Conservation (phyloP, 352 stramenopile species). For the Globisporangium viniferum region DNA sequence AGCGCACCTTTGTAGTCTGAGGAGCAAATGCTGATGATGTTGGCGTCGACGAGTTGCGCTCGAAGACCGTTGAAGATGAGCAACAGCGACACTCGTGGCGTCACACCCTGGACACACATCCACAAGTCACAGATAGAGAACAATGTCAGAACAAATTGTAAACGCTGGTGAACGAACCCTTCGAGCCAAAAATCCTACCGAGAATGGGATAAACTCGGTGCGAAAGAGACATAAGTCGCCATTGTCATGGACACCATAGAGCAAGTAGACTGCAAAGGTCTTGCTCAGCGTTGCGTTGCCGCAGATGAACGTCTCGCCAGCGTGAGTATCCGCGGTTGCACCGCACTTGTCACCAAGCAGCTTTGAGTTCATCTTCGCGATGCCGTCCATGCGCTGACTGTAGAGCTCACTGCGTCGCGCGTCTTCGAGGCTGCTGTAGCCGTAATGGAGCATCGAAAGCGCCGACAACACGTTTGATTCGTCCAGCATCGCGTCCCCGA, state of each 20-base stretch:
- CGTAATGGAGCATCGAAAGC: conserved; percentile 72
- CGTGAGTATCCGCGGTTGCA: conserved; percentile 53
- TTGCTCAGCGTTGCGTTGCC: conserved; percentile 56
- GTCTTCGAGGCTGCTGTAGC: conserved; percentile 54
- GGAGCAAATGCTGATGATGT: conserved; percentile 54
- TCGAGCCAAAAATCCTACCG: conserved; percentile 29
- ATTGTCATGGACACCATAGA: conserved; percentile 62
- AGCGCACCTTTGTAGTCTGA: conserved; percentile 63
- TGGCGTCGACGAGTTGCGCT: conserved; percentile 42
- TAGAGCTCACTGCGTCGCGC: conserved; percentile 48
- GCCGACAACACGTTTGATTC: conserved; percentile 67
- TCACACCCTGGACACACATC: conserved; percentile 34
- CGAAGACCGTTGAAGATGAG: conserved; percentile 45
- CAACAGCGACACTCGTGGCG: conserved; percentile 54
- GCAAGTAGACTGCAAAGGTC: conserved; percentile 64
- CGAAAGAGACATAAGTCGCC: conserved; percentile 76
- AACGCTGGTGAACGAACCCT: background rate
- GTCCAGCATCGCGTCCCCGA: conserved; percentile 60
- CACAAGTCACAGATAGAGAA: background rate
- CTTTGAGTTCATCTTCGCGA: conserved; percentile 59
- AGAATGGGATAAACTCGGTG: conserved; percentile 60
- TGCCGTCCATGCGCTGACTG: conserved; percentile 64
- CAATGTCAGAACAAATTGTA: background rate
- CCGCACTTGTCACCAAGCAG: conserved; percentile 54
- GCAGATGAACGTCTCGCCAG: conserved; percentile 59